Conservation (phyloP, 345 rosid species). For the Punica granatum region DNA sequence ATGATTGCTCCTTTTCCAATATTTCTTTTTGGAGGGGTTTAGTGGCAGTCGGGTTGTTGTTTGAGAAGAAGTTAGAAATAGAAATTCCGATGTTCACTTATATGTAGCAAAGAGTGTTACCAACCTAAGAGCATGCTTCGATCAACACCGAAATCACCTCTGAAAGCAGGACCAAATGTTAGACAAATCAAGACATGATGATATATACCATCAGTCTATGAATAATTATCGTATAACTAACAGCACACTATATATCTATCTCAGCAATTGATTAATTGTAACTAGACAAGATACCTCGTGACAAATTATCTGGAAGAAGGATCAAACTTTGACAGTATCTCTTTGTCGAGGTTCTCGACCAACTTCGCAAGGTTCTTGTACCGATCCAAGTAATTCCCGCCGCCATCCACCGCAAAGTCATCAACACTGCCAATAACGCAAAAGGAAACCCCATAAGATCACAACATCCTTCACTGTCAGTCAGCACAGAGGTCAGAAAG, state of each 20-base stretch:
- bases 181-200: neutral
- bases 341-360: constrained; percentile 37
- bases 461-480: neutral
- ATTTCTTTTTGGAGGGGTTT: too few species aligned
- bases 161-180: constrained; percentile 19
- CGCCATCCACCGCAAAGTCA: constrained; percentile 38
- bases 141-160: constrained; percentile 45
- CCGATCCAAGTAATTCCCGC: constrained; percentile 42
- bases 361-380: constrained; percentile 53
- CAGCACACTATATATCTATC: too few species aligned
- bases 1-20: too few species aligned
- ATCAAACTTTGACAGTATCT: constrained; percentile 40
- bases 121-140: constrained; percentile 80
- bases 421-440: constrained; percentile 34
- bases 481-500: neutral
- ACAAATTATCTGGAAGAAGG: constrained; percentile 24
- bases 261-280: neutral
- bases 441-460: neutral
- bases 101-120: constrained; percentile 9
- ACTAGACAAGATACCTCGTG: neutral
- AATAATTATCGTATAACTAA: neutral
- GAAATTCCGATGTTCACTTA: neutral
- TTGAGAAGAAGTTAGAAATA: neutral
- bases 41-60: neutral
- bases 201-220: too few species aligned